phyloP scores from a whole-genome alignment of 2,329 filamentous ascomycete genomes.

The Phoma herbarum region DNA sequence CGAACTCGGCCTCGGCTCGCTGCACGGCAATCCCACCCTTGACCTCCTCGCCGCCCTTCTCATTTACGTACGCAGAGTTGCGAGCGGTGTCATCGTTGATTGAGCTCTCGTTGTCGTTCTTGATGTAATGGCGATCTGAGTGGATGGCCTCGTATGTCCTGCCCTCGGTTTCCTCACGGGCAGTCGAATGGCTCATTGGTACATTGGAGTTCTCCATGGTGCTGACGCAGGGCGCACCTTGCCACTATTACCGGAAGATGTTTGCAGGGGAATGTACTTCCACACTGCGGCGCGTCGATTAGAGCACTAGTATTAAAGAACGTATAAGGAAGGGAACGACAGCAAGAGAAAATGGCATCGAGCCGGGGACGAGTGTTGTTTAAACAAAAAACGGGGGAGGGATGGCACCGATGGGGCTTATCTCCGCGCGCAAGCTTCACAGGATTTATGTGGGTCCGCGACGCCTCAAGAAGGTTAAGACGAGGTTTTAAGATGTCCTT shows the following conservation, averaged over 20 bases:
- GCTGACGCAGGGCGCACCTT: slow-evolving; percentile 31
- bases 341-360: not conserved
- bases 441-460: slow-evolving; percentile 13
- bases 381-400: slow-evolving; percentile 8
- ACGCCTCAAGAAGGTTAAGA: slow-evolving; percentile 23
- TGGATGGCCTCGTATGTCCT: slow-evolving; percentile 45
- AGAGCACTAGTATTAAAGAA: slow-evolving; percentile 28
- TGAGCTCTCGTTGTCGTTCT: slow-evolving; percentile 34
- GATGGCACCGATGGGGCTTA: slow-evolving; percentile 17
- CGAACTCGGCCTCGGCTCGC: slow-evolving; percentile 75
- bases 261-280: slow-evolving; percentile 12
- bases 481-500: slow-evolving; percentile 19
- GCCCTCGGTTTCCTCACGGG: slow-evolving; percentile 35
- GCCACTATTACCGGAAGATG: slow-evolving; percentile 10
- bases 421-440: slow-evolving; percentile 14
- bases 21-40: slow-evolving; percentile 65
- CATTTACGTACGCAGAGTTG: slow-evolving; percentile 33
- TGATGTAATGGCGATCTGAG: slow-evolving; percentile 25
- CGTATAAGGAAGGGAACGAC: slow-evolving; percentile 18
- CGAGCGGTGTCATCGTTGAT: slow-evolving; percentile 31
- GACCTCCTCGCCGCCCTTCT: slow-evolving; percentile 25
- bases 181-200: slow-evolving; percentile 30
- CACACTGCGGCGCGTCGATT: slow-evolving; percentile 13
- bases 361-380: slow-evolving; percentile 4
- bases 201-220: slow-evolving; percentile 40